Base-by-base conservation (phyloP, 495 filamentous ascomycete genomes). In the Mycothermus thermophilus region DNA sequence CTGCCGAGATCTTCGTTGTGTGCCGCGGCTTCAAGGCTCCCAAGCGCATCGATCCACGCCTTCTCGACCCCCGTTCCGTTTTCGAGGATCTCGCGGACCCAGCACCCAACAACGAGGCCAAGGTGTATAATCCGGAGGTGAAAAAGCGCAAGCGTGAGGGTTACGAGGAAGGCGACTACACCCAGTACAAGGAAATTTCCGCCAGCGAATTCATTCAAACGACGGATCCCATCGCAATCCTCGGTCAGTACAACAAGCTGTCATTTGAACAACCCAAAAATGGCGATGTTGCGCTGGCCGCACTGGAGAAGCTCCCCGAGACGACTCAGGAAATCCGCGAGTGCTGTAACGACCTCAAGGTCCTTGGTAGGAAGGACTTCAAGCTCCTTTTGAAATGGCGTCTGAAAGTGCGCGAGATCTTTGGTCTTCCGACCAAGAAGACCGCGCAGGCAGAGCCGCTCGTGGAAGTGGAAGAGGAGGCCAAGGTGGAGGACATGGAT, bases 101-200 rank as follows among this genome's bases (percentile, higher is more conserved):
- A 10, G 79, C 86, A 4, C 87, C 88, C 8, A 96, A 96, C 54
- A 86, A 94, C 48, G 92, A 99, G 56, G 90, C 88, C 18, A 90
- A 88, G 52, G 90, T 99, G 2, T 99, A 92, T 64, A 92, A 96
- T 46, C 90, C 90, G 0, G 90, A 97, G 55, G 64, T 80, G 46
- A 96, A 94, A 71, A 96, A 93, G 71, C 67, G 90, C 18, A 96
- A 90, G 74, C 69, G 90, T 60, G 85, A 90, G 32, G 90, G 90
- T 64, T 99, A 99, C 44, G 86, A 94, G 50, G 90, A 96, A 54
- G 90, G 87, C 20, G 82, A 99, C 43, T 93, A 80, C 48, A 87
- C 75, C 4, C 86, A 95, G 50, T 87, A 78, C 63, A 92, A 92
- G 52, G 84, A 95, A 43, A 73, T 79, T 2, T 62, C 83, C 0